phyloP scores from a whole-genome alignment of 306 rosid species.

The Cucurbita moschata region DNA sequence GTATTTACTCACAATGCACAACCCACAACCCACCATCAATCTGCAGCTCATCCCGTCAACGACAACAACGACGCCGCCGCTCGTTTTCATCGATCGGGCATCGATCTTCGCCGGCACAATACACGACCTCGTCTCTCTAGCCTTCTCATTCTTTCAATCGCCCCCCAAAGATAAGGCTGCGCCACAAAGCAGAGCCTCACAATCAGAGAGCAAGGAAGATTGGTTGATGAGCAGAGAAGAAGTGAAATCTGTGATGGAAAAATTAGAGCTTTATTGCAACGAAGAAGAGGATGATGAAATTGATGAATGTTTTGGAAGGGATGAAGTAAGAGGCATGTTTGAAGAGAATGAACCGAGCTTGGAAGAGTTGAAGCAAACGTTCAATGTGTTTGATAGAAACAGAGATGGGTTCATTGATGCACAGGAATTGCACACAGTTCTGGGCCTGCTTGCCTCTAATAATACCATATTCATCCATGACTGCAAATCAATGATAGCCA shows the following conservation, averaged over 20 bases:
- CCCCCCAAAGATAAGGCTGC: slow-evolving; percentile 1
- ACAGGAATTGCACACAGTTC: slow-evolving; percentile 50
- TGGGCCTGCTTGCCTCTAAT: slow-evolving; percentile 39
- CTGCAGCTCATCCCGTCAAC: neutral
- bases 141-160: slow-evolving; percentile 15
- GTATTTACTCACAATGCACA: slow-evolving; percentile 10
- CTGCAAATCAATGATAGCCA: slow-evolving; percentile 58
- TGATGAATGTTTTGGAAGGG: slow-evolving; percentile 14
- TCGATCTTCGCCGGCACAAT: neutral
- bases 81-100: slow-evolving; percentile 5
- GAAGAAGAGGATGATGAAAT: slow-evolving; percentile 15
- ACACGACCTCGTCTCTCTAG: neutral
- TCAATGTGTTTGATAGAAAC: slow-evolving; percentile 72
- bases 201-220: neutral
- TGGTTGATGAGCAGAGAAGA: slow-evolving; percentile 32
- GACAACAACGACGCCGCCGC: neutral
- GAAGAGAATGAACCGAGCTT: slow-evolving; percentile 75
- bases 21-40: neutral
- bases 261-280: slow-evolving; percentile 38
- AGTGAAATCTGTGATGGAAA: slow-evolving; percentile 37
- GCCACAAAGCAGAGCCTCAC: neutral
- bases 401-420: slow-evolving; percentile 70
- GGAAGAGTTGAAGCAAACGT: slow-evolving; percentile 74
- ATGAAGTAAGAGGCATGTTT: slow-evolving; percentile 41
- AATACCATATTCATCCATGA: slow-evolving; percentile 27